Evolutionary conservation across 2,329 filamentous ascomycete genomes (phyloP), one percentile per base, ranked within the genome.

Genomic region (Acrodontium crateriforme): DNA sequence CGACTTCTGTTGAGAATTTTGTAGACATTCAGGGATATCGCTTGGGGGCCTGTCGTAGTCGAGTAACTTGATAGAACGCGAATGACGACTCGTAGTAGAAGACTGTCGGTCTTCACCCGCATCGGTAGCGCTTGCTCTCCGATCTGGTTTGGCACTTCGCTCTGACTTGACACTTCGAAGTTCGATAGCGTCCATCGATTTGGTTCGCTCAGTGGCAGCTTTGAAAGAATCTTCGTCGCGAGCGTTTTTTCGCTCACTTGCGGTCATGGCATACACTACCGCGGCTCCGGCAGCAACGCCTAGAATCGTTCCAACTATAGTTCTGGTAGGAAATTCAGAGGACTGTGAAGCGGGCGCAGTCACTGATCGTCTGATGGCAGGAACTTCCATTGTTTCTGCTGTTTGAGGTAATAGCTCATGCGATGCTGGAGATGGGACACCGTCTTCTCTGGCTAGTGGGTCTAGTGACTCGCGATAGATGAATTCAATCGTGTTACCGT

Each of bases 401-500:
- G n/a, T 22, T 8, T 22, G 20, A 22, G 20, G 10, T n/a, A 12
- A 12, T n/a, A 22, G 20, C 20, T 22, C 20, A n/a, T 22, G 10
- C 20, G n/a, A 12, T 12, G 20, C 8, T n/a, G 10, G 5, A 12
- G n/a, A 12, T 22, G 20, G 20, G n/a, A n/a, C n/a, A n/a, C n/a
- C n/a, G n/a, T n/a, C n/a, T n/a, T n/a, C n/a, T n/a, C n/a, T n/a
- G n/a, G n/a, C n/a, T n/a, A n/a, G n/a, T n/a, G n/a, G n/a, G n/a
- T n/a, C n/a, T n/a, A n/a, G n/a, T n/a, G n/a, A n/a, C 29, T 49
- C 56, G 28, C 63, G 62, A 50, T 73, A 78, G 27, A 85, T 71
- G 16, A 81, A 78, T 48, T 89, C 80, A 49, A 92, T 74, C 42
- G 69, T 78, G 58, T 92, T 91, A 27, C 80, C 80, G 57, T 92